Conservation (phyloP, 78 protist genomes). For the Emiliania huxleyi region DNA sequence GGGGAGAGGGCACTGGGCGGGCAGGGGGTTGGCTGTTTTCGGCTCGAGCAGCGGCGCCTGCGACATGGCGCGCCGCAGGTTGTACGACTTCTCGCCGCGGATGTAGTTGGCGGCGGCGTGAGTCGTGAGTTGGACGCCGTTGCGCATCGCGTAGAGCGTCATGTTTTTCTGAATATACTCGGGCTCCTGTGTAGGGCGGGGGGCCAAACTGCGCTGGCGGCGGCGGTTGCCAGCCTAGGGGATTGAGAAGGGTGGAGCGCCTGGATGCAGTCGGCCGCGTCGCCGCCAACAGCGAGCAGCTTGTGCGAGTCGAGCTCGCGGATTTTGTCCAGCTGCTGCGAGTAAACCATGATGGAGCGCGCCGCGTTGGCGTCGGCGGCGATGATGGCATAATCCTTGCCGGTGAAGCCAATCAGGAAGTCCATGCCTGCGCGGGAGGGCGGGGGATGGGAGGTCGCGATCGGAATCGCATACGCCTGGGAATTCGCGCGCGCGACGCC, state of each 20-base stretch:
- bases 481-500: too few relatives aligned
- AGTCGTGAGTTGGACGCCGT: constrained; percentile 33
- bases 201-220: too few relatives aligned
- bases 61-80: constrained; percentile 36
- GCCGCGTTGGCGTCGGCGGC: constrained; percentile 30
- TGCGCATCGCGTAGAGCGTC: constrained; percentile 17
- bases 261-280: constrained; percentile 54
- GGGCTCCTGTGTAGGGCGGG: too few relatives aligned
- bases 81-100: constrained; percentile 52
- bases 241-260: too few relatives aligned
- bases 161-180: constrained; percentile 56
- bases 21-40: too few relatives aligned
- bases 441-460: too few relatives aligned
- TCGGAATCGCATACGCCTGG: too few relatives aligned
- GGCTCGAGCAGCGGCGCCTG: too few relatives aligned
- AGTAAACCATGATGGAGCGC: constrained; percentile 37
- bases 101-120: constrained; percentile 56
- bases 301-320: constrained; percentile 29
- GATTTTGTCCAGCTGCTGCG: constrained; percentile 56
- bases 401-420: background rate
- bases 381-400: constrained; percentile 50
- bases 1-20: too few relatives aligned
- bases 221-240: too few relatives aligned
- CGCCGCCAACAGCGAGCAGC: constrained; percentile 54
- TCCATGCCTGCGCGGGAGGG: too few relatives aligned